Evolutionary conservation across 345 rosid genomes (phyloP).

Genomic region (Excoecaria cochinchinensis): DNA sequence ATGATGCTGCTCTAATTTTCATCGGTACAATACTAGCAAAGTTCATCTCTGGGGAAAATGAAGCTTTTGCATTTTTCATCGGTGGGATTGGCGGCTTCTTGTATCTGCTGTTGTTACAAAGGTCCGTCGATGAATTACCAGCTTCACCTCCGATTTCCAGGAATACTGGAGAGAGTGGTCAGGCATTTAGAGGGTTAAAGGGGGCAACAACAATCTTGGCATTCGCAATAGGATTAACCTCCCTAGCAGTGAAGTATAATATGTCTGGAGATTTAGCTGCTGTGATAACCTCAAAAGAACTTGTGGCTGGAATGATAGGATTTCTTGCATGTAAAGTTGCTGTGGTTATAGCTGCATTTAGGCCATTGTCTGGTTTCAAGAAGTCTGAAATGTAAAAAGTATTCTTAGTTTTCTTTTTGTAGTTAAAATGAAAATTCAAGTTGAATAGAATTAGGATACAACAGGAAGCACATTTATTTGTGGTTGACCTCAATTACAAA

Average conservation of each 20-base stretch:
- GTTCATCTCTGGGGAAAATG: constrained; percentile 42
- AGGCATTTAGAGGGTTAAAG: constrained; percentile 31
- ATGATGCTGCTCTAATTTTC: constrained; percentile 47
- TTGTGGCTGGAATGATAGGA: constrained; percentile 74
- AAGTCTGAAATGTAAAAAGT: constrained; percentile 18
- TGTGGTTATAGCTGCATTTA: constrained; percentile 76
- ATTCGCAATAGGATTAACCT: constrained; percentile 44
- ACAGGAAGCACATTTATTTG: no score
- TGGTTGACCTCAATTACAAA: no score
- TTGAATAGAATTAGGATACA: neutral
- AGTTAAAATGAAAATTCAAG: neutral
- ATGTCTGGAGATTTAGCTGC: constrained; percentile 33
- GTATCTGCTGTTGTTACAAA: constrained; percentile 65
- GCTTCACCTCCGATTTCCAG: constrained; percentile 39
- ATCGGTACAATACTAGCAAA: constrained; percentile 45
- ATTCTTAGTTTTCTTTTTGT: neutral
- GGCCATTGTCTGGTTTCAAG: constrained; percentile 42
- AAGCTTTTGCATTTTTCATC: constrained; percentile 59
- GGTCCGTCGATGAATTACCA: constrained; percentile 68
- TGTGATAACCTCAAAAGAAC: constrained; percentile 54
- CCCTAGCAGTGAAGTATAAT: constrained; percentile 37
- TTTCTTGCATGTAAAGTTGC: constrained; percentile 85
- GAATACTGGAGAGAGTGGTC: constrained; percentile 24
- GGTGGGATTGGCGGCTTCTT: constrained; percentile 76
- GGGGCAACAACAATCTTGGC: constrained; percentile 48